Percentiles rank a stretch among this genome's conserved stretches.
Evolutionary conservation across 2,329 filamentous ascomycete genomes (phyloP).

Genomic region (Epichloe uncinata): DNA sequence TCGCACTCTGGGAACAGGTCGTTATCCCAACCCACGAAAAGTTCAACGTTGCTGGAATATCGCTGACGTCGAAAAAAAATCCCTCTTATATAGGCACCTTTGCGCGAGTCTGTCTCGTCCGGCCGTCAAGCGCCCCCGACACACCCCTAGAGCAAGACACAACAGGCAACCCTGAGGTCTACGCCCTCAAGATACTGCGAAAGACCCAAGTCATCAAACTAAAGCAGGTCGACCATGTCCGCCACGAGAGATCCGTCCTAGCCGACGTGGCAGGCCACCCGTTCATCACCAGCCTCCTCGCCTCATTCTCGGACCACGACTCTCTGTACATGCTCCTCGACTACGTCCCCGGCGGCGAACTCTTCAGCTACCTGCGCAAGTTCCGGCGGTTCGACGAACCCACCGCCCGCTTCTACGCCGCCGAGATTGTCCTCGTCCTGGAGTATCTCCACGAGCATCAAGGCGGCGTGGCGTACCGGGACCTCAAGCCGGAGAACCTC

Average conservation of each 20-base stretch:
- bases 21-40: not conserved
- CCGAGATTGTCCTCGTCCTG: conserved; percentile 70
- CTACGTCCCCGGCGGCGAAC: conserved; percentile 71
- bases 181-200: conserved; percentile 67
- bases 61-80: not conserved
- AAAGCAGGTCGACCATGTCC: conserved; percentile 78
- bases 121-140: conserved; percentile 37
- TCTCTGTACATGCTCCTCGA: conserved; percentile 74
- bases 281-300: conserved; percentile 68
- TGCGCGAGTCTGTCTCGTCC: conserved; percentile 68
- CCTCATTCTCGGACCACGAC: conserved; percentile 67
- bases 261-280: conserved; percentile 67
- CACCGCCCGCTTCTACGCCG: conserved; percentile 68
- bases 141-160: conserved; percentile 20
- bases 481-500: conserved; percentile 74
- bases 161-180: conserved; percentile 37
- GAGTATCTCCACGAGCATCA: conserved; percentile 70
- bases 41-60: too few species aligned
- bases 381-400: conserved; percentile 67
- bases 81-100: conserved; percentile 49
- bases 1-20: conserved; percentile 64
- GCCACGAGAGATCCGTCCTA: conserved; percentile 68
- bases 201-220: conserved; percentile 63
- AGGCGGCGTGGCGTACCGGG: conserved; percentile 65
- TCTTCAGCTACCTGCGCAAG: conserved; percentile 71